Evolutionary conservation across 106 monocot species (phyloP), one percentile per base, ranked within the genome.

Genomic region (Platanthera guangdongensis): DNA sequence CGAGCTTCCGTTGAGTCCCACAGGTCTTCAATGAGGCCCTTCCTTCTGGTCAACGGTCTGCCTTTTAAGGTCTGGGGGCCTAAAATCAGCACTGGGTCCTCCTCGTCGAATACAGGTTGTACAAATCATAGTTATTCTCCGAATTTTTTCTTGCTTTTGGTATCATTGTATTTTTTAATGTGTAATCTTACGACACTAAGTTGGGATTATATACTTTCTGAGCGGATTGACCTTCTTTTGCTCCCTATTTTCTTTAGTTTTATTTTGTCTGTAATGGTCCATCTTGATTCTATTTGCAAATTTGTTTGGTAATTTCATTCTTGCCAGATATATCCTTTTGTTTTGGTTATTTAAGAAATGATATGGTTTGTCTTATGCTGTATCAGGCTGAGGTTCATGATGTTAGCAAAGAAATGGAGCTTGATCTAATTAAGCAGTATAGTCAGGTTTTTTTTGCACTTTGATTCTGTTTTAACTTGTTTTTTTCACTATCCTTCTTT

Each of bases 351-450:
- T 11, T 50, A 28, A 18, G 50, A 32, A 64, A 74, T 81, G 21
- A 57, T 30, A 15, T 68, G 16, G 11, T 64, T 59, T 69, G 5
- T 9, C 51, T 12, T 55, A 80, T 76, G 52, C 7, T 70, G n/a
- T 78, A 75, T 64, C 80, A 94, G 94, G 90, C 76, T 88, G 99
- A 99, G 76, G 92, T 99, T 75, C 99, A 99, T 90, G 99, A 99
- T 82, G 94, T 99, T 45, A 76, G 94, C 86, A 94, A 92, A 68
- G 99, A 99, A 88, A 99, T 94, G 99, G 94, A 99, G 80, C 76
- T 94, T 52, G 99, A 94, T 77, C 90, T 99, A 59, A 85, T 94
- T 46, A 99, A 92, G 68, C 90, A 99, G 62, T 99, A 94, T 77
- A 99, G 92, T 81, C 99, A 99, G 94, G 97, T 99, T 83, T 73